These are phyloP conservation scores for Wickerhamia fluorescens DNA, from an alignment of 805 yeast species.

Conservation along the genomic window DNA sequence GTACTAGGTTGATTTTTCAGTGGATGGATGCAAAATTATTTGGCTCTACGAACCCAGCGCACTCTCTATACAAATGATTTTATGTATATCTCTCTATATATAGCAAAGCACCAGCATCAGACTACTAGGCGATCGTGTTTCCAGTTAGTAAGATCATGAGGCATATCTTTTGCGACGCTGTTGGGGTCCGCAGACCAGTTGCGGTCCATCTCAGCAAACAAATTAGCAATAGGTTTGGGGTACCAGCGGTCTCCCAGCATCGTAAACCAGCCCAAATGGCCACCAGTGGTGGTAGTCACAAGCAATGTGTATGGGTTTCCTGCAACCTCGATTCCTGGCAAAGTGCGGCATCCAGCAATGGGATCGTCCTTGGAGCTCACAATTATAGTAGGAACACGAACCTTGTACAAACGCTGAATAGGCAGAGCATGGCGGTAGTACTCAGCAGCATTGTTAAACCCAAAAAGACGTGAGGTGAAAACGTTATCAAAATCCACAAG, in stretches of 20 bases:
- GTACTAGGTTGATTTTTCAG: no score
- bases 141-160: slow-evolving; percentile 25
- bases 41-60: no score
- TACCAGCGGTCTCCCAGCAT: slow-evolving; percentile 30
- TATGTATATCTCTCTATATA: no score
- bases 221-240: slow-evolving; percentile 26
- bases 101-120: no score
- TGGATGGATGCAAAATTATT: no score
- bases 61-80: no score
- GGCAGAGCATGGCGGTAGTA: slow-evolving; percentile 67
- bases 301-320: slow-evolving; percentile 54
- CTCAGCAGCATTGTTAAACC: slow-evolving; percentile 53
- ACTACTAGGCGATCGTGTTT: slow-evolving; percentile 24
- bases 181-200: slow-evolving; percentile 16
- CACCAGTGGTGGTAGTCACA: slow-evolving; percentile 59
- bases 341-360: slow-evolving; percentile 44
- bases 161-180: slow-evolving; percentile 15
- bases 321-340: slow-evolving; percentile 44
- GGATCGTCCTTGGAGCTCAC: slow-evolving; percentile 65
- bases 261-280: slow-evolving; percentile 55
- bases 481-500: slow-evolving; percentile 53
- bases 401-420: slow-evolving; percentile 43
- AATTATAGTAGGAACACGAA: slow-evolving; percentile 57
- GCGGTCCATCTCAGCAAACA: slow-evolving; percentile 25
- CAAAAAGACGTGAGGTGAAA: slow-evolving; percentile 56